phyloP scores from a whole-genome alignment of 495 filamentous ascomycete genomes.

The Hypoxylon lienhwacheense region DNA sequence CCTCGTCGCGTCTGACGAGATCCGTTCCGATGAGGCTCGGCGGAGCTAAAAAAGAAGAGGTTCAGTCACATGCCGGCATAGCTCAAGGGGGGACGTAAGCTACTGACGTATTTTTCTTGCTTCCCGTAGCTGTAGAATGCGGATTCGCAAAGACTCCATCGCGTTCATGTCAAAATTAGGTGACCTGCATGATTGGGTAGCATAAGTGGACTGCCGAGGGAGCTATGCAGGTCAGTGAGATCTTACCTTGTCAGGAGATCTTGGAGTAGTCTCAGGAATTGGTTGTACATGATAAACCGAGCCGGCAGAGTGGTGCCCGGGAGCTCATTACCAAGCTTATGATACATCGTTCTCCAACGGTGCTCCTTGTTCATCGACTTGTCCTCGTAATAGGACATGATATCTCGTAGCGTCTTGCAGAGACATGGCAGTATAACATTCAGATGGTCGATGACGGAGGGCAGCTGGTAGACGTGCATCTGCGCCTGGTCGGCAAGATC shows the following conservation, averaged over 20 bases:
- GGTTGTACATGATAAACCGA: constrained; percentile 56
- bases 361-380: constrained; percentile 47
- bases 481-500: constrained; percentile 56
- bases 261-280: constrained; percentile 52
- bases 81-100: neutral
- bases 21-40: constrained; percentile 37
- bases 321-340: constrained; percentile 54
- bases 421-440: constrained; percentile 56
- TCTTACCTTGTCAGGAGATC: constrained; percentile 53
- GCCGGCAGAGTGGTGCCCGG: constrained; percentile 52
- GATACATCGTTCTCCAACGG: constrained; percentile 57
- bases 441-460: constrained; percentile 54
- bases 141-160: constrained; percentile 50
- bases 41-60: constrained; percentile 19
- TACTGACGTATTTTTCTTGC: constrained; percentile 49
- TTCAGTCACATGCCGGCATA: neutral
- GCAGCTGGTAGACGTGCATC: constrained; percentile 50
- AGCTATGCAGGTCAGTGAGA: neutral
- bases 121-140: constrained; percentile 51
- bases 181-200: constrained; percentile 41
- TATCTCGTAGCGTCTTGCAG: constrained; percentile 53
- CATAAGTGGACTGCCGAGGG: constrained; percentile 13
- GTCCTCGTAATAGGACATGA: constrained; percentile 54
- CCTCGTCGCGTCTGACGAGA: constrained; percentile 36
- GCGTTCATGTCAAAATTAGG: constrained; percentile 55